Evolutionary conservation across 148 eudicot species (phyloP).

Genomic region (Arbutus unedo): DNA sequence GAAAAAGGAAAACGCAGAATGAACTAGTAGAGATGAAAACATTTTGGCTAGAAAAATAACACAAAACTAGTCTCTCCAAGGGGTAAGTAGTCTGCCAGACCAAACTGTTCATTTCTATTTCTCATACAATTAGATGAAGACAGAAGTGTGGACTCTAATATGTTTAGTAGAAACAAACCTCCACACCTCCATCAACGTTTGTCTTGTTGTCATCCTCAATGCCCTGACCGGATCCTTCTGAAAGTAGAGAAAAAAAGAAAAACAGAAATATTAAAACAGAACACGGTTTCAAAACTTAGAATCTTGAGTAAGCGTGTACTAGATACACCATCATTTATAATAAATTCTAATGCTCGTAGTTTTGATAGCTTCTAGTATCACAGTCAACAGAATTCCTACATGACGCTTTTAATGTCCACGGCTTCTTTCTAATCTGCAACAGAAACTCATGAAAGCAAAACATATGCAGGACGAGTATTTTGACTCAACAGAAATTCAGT

Average conservation of each 20-base stretch:
- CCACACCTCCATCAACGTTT: slow-evolving; percentile 79
- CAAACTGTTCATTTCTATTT: background rate
- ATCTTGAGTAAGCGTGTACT: background rate
- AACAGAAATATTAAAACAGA: background rate
- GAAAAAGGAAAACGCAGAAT: background rate
- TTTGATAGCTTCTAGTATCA: background rate
- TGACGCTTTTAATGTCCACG: background rate
- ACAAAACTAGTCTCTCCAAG: background rate
- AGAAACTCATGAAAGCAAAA: background rate
- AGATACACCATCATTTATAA: no score
- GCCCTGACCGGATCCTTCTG: slow-evolving; percentile 86
- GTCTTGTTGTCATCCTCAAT: slow-evolving; percentile 77
- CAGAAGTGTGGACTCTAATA: background rate
- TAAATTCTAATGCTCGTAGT: background rate
- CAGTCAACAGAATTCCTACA: background rate
- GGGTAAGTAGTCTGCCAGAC: background rate
- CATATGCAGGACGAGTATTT: background rate
- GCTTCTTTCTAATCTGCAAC: background rate
- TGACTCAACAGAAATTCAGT: background rate
- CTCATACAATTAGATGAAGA: background rate
- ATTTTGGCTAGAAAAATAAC: background rate
- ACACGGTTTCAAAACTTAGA: background rate
- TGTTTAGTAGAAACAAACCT: slow-evolving; percentile 45
- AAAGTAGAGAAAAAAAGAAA: slow-evolving; percentile 12
- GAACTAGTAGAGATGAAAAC: background rate